phyloP scores from a whole-genome alignment of 2,329 filamentous ascomycete species.

The Penicillium corylophilum region DNA sequence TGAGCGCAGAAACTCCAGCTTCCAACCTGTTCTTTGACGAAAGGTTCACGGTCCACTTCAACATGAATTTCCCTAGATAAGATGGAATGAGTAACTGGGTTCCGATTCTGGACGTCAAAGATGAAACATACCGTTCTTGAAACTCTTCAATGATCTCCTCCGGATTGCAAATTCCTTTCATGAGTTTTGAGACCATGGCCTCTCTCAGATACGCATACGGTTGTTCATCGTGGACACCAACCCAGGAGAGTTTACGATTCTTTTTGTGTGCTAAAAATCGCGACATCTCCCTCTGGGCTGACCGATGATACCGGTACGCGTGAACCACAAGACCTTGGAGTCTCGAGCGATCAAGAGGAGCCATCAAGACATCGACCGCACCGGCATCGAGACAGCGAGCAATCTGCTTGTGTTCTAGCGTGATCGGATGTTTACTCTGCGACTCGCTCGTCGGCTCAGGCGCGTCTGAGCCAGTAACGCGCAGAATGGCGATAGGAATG shows the following conservation, averaged over 20 bases:
- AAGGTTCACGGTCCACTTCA: conserved; percentile 61
- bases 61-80: conserved; percentile 59
- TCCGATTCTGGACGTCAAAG: not conserved
- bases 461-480: conserved; percentile 25
- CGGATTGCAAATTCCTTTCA: conserved; percentile 81
- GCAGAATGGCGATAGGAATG: conserved; percentile 51
- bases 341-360: conserved; percentile 71
- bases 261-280: conserved; percentile 70
- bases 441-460: conserved; percentile 18
- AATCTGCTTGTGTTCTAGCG: conserved; percentile 53
- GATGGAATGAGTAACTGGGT: not conserved
- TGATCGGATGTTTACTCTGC: conserved; percentile 35
- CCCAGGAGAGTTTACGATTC: conserved; percentile 85
- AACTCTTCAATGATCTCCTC: conserved; percentile 62
- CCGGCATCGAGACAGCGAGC: conserved; percentile 79
- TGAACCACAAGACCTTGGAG: conserved; percentile 76
- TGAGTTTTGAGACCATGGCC: conserved; percentile 85
- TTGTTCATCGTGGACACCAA: conserved; percentile 79
- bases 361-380: conserved; percentile 79
- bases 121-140: conserved; percentile 47
- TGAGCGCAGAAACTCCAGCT: conserved; percentile 89
- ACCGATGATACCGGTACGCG: conserved; percentile 77
- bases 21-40: conserved; percentile 68
- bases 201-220: conserved; percentile 88
- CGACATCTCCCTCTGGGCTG: conserved; percentile 70